Conservation (phyloP, 1,284 basidiomycete species). For the Ustilago xerochloae region DNA sequence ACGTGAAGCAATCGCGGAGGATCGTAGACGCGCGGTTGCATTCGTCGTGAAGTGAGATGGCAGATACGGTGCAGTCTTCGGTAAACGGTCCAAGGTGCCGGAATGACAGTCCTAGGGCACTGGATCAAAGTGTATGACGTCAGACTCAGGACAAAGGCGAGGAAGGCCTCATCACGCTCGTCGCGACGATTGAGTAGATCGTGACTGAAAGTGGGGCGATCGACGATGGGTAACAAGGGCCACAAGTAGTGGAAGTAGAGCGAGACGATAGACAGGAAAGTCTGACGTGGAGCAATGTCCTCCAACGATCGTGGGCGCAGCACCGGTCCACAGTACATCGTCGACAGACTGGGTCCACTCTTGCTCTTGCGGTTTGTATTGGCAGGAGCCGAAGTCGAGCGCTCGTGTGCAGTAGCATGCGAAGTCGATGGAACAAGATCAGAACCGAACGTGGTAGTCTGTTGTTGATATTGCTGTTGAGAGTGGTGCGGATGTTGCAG, state of each 20-base stretch:
- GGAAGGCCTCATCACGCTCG: slow-evolving; percentile 45
- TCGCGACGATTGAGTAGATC: slow-evolving; percentile 52
- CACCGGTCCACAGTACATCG: slow-evolving; percentile 40
- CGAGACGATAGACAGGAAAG: slow-evolving; percentile 47
- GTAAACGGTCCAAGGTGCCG: slow-evolving; percentile 47
- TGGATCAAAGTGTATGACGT: slow-evolving; percentile 56
- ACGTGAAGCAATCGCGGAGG: slow-evolving; percentile 51
- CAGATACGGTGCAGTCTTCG: slow-evolving; percentile 54
- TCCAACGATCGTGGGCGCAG: slow-evolving; percentile 50
- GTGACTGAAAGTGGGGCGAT: slow-evolving; percentile 48
- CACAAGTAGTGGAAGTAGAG: slow-evolving; percentile 57
- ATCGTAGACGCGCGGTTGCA: slow-evolving; percentile 50
- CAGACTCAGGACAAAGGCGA: slow-evolving; percentile 53
- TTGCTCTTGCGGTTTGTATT: slow-evolving; percentile 9
- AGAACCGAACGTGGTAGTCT: background rate
- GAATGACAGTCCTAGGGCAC: slow-evolving; percentile 47
- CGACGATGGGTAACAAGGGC: slow-evolving; percentile 51
- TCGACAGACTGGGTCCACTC: slow-evolving; percentile 11
- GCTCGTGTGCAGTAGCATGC: background rate
- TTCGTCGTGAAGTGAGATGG: slow-evolving; percentile 46
- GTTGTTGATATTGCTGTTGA: background rate
- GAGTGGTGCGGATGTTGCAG: background rate
- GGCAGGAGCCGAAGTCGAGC: background rate
- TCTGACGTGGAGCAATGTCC: slow-evolving; percentile 54
- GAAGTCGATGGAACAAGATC: background rate